phyloP scores from a whole-genome alignment of 306 rosid genomes.

The Delonix regia region DNA sequence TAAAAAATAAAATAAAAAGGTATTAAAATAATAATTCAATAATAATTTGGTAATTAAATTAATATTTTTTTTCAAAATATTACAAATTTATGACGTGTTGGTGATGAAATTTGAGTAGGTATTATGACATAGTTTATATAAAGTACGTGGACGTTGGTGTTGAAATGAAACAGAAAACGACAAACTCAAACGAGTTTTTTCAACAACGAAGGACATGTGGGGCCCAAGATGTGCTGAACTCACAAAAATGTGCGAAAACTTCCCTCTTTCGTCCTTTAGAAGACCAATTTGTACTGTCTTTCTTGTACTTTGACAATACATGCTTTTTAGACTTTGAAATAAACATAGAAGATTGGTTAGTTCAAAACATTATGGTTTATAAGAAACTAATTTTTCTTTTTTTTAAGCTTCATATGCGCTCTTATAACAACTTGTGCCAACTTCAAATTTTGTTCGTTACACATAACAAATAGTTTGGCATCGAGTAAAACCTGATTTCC shows the following conservation, averaged over 20 bases:
- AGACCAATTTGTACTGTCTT: background rate
- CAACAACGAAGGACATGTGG: background rate
- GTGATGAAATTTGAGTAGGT: slow-evolving; percentile 13
- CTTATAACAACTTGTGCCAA: too few relatives aligned
- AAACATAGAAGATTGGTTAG: too few relatives aligned
- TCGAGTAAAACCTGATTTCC: too few relatives aligned
- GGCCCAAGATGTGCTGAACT: background rate
- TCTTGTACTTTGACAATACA: background rate
- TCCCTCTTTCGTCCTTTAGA: background rate
- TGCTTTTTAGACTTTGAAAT: background rate
- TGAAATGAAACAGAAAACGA: background rate
- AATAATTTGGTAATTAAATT: too few relatives aligned
- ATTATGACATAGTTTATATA: background rate
- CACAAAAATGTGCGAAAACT: background rate
- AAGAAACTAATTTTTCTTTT: too few relatives aligned
- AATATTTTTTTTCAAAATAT: too few relatives aligned
- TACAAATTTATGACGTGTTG: slow-evolving; percentile 32
- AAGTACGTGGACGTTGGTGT: background rate
- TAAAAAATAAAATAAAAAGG: too few relatives aligned
- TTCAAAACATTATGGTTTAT: too few relatives aligned
- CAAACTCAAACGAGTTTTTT: background rate
- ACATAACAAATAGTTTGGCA: too few relatives aligned
- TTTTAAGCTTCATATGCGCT: too few relatives aligned
- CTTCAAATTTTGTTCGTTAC: too few relatives aligned
- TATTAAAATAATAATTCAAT: too few relatives aligned